A percentile compares a stretch with the other conserved stretches of the same genome.
Conservation (phyloP, 352 stramenopile genomes). For the Globisporangium barbulae region DNA sequence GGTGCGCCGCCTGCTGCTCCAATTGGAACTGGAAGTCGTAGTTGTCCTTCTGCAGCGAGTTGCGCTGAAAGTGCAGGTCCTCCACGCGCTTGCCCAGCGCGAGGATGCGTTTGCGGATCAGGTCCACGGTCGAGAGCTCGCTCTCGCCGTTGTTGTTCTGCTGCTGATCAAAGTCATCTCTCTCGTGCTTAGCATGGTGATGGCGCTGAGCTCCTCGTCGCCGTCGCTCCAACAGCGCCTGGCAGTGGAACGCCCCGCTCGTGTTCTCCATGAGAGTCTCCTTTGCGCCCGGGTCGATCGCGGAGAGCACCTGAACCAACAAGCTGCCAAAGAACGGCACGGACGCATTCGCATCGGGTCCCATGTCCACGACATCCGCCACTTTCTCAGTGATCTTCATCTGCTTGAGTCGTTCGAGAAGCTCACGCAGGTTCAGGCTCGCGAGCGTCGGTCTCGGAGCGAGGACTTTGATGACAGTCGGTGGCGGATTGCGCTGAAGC, state of each 20-base stretch:
- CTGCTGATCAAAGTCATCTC: conserved; percentile 2
- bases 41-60: conserved; percentile 69
- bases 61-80: conserved; percentile 68
- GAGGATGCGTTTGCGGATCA: conserved; percentile 61
- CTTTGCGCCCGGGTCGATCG: conserved; percentile 39
- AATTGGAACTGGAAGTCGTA: conserved; percentile 71
- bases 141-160: conserved; percentile 1
- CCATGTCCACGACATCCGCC: conserved; percentile 24
- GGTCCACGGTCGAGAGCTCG: conserved; percentile 27
- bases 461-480: conserved; percentile 52
- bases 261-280: conserved; percentile 41
- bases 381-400: conserved; percentile 35
- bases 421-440: conserved; percentile 24
- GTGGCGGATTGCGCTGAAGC: conserved; percentile 14
- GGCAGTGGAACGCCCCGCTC: conserved; percentile 43
- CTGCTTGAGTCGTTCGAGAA: conserved; percentile 36
- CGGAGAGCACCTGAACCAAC: conserved; percentile 38
- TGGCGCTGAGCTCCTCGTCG: conserved; percentile 10
- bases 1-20: conserved; percentile 43
- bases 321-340: conserved; percentile 30
- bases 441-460: conserved; percentile 25
- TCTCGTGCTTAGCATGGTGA: not conserved
- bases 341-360: not conserved
- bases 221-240: conserved; percentile 43
- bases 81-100: conserved; percentile 62